Evolutionary conservation across 2,329 filamentous ascomycete genomes (phyloP).

Genomic region (Magnaporthiopsis rhizophila): DNA sequence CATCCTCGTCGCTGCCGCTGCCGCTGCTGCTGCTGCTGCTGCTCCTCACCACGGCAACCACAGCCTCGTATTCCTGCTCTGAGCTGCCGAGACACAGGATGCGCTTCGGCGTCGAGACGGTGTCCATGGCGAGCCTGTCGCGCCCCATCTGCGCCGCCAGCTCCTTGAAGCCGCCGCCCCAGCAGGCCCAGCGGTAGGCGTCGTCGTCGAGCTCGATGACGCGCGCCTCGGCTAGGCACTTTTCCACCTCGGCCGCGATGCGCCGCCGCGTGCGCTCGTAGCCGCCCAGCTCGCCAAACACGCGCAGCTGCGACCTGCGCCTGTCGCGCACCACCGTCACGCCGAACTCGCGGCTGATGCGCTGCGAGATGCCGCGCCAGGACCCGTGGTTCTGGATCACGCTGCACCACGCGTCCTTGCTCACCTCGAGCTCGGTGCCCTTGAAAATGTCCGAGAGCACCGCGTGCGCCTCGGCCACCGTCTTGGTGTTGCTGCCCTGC

Average conservation of each 20-base stretch:
- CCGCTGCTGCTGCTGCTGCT: not conserved
- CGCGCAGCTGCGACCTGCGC: slow-evolving; percentile 19
- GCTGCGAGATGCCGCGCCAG: slow-evolving; percentile 10
- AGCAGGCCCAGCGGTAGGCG: slow-evolving; percentile 21
- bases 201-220: slow-evolving; percentile 20
- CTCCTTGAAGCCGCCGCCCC: slow-evolving; percentile 22
- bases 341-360: slow-evolving; percentile 14
- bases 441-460: slow-evolving; percentile 23
- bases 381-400: slow-evolving; percentile 8
- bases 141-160: slow-evolving; percentile 19
- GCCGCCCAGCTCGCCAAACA: slow-evolving; percentile 17
- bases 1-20: too few species aligned
- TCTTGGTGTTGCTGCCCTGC: slow-evolving; percentile 24
- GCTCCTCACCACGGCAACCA: slow-evolving; percentile 10
- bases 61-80: slow-evolving; percentile 13
- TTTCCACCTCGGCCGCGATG: slow-evolving; percentile 5
- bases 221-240: not conserved
- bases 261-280: not conserved
- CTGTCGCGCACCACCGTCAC: slow-evolving; percentile 23
- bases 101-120: slow-evolving; percentile 21
- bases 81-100: slow-evolving; percentile 22
- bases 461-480: slow-evolving; percentile 24
- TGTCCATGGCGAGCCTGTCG: slow-evolving; percentile 23
- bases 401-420: slow-evolving; percentile 23
- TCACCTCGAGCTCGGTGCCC: slow-evolving; percentile 22